Evolutionary conservation across 139 green algal genomes (phyloP).

Genomic region (Chlamydomonas sphaeroides): DNA sequence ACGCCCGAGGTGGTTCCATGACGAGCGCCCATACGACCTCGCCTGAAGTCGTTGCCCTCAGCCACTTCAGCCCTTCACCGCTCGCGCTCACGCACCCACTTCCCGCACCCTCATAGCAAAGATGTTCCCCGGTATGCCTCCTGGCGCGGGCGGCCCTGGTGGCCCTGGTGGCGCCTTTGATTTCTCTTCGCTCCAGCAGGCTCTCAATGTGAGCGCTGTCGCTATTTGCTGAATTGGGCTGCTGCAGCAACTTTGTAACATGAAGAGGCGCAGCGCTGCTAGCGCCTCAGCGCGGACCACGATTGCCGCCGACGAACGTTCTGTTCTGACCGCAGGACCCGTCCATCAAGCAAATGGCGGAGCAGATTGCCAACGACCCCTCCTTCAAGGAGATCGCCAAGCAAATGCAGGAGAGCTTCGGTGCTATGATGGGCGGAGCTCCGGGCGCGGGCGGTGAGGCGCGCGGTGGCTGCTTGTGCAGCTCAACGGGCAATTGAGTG

Average conservation of each 20-base stretch:
- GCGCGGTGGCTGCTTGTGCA: constrained; percentile 33
- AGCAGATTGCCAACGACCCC: constrained; percentile 82
- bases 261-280: not conserved
- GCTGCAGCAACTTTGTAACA: not conserved
- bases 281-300: not conserved
- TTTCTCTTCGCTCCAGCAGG: constrained; percentile 68
- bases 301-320: not conserved
- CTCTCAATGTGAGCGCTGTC: constrained; percentile 64
- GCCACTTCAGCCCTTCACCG: too few relatives aligned
- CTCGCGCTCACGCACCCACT: too few relatives aligned
- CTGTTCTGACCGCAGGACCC: constrained; percentile 63
- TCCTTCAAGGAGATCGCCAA: constrained; percentile 74
- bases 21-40: too few relatives aligned
- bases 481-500: not conserved
- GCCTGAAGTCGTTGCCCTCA: too few relatives aligned
- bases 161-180: constrained; percentile 63
- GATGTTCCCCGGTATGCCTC: constrained; percentile 58
- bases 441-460: not conserved
- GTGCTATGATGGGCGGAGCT: constrained; percentile 46
- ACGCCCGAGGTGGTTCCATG: too few relatives aligned
- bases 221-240: too few relatives aligned
- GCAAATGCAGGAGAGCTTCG: constrained; percentile 73
- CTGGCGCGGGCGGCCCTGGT: constrained; percentile 42
- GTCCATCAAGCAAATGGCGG: constrained; percentile 83
- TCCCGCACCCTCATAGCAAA: too few relatives aligned